A percentile compares a stretch with the other conserved stretches of the same genome.
Evolutionary conservation across 2,329 filamentous ascomycete species (phyloP).

Genomic region (Aspergillus felis): DNA sequence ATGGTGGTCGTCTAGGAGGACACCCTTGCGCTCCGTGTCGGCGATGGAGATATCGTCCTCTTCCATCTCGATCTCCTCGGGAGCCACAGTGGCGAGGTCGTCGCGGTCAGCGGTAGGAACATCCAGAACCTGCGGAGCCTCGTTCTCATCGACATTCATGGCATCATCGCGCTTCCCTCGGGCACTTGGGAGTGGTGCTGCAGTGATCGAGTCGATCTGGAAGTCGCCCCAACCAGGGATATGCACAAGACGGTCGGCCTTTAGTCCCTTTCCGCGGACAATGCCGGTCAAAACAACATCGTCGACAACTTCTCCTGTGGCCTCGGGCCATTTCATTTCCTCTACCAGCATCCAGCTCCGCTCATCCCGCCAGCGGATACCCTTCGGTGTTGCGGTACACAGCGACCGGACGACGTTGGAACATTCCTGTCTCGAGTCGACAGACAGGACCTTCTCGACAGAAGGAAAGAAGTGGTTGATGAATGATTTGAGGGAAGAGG

Average conservation of each 20-base stretch:
- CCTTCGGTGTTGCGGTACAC: slow-evolving; percentile 89
- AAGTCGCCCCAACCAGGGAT: slow-evolving; percentile 92
- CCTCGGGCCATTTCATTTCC: slow-evolving; percentile 66
- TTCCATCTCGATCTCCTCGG: slow-evolving; percentile 77
- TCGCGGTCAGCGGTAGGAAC: slow-evolving; percentile 75
- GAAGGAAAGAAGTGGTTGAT: slow-evolving; percentile 92
- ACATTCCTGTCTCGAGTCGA: slow-evolving; percentile 86
- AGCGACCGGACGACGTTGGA: slow-evolving; percentile 85
- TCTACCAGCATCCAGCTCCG: slow-evolving; percentile 94
- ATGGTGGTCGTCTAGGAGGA: slow-evolving; percentile 92
- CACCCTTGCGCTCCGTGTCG: slow-evolving; percentile 68
- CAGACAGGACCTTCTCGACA: slow-evolving; percentile 83
- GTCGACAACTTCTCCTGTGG: slow-evolving; percentile 41
- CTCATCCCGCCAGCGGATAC: slow-evolving; percentile 91
- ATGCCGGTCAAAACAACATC: slow-evolving; percentile 76
- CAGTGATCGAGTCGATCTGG: slow-evolving; percentile 83
- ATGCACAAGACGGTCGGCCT: slow-evolving; percentile 84
- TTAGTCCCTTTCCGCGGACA: slow-evolving; percentile 79
- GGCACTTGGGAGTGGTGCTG: slow-evolving; percentile 61
- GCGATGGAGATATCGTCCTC: slow-evolving; percentile 57
- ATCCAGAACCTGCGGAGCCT: slow-evolving; percentile 55
- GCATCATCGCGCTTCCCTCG: slow-evolving; percentile 54
- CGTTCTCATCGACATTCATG: slow-evolving; percentile 65
- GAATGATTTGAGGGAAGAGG: slow-evolving; percentile 82
- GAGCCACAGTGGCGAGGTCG: slow-evolving; percentile 76